Evolutionary conservation across 257 asterid genomes (phyloP), one percentile per base, ranked within the genome.

Genomic region (Anisodus tanguticus): DNA sequence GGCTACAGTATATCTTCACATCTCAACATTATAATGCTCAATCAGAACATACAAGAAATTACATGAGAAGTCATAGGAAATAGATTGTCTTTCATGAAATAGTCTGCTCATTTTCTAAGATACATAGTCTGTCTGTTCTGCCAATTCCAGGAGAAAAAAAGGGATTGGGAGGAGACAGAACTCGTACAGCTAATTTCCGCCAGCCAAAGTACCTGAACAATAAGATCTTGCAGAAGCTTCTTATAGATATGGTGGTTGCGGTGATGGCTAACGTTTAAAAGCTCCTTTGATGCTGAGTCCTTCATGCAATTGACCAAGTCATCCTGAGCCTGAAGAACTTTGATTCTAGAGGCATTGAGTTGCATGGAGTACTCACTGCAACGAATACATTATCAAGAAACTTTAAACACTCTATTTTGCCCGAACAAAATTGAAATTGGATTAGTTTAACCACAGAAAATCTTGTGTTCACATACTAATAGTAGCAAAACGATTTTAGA

Each of bases 271-370:
- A 93, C 90, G 31, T 68, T 49, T 87, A 87, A 86, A 16, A 89
- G 92, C 78, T 94, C 95, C 88, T 92, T 87, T 9, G 95, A 82
- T 60, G 97, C 93, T 35, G 87, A 85, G 70, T 90, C 98, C 92
- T 88, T 94, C 98, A 92, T 94, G 80, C 93, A 87, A 88, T 86
- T 92, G 58, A 93, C 96, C 88, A 95, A 88, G 89, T 95, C 98
- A 86, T 95, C 98, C 89, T 94, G 98, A 67, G 97, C 97, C 87
- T 94, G 98, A 88, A 94, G 98, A 90, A 94, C 98, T 91, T 92
- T 94, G 87, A 94, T 86, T 64, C 98, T 89, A 83, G 98, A 92
- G 60, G 97, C 94, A 91, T 94, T 94, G 83, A 94, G 91, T 79
- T 92, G 98, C 97, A 91, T 94, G 41, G 98, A 94, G 86, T 94